Evolutionary conservation across 1,139 yeast genomes (phyloP).

Genomic region (Tardiomyces blankii): DNA sequence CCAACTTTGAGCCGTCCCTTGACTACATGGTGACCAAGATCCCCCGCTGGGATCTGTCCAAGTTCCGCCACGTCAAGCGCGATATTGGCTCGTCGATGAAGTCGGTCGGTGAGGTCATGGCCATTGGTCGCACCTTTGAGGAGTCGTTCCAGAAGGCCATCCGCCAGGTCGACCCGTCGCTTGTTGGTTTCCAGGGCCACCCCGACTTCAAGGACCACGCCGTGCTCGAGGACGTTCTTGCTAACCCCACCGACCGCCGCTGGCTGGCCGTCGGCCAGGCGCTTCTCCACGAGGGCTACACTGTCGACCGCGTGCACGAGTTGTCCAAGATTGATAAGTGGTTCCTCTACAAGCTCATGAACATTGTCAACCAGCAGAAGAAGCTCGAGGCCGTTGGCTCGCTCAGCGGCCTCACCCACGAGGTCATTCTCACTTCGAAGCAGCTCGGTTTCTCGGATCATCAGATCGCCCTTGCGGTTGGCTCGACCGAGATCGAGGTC

Average conservation of each 20-base stretch:
- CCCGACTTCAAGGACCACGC: slow-evolving; percentile 53
- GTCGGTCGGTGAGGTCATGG: slow-evolving; percentile 98
- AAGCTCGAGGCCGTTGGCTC: slow-evolving; percentile 59
- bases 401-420: slow-evolving; percentile 35
- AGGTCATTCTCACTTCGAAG: slow-evolving; percentile 73
- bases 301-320: slow-evolving; percentile 87
- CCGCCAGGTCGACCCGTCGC: slow-evolving; percentile 89
- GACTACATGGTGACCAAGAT: slow-evolving; percentile 97
- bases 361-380: slow-evolving; percentile 51
- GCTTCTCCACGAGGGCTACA: slow-evolving; percentile 78
- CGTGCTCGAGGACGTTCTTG: slow-evolving; percentile 59
- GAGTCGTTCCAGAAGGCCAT: slow-evolving; percentile 98
- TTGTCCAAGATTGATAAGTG: slow-evolving; percentile 93
- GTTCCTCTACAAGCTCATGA: slow-evolving; percentile 77
- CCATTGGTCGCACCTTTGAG: slow-evolving; percentile 95
- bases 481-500: slow-evolving; percentile 87
- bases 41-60: slow-evolving; percentile 98
- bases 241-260: slow-evolving; percentile 94
- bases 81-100: slow-evolving; percentile 91
- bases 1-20: slow-evolving; percentile 95
- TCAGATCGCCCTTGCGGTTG: slow-evolving; percentile 84
- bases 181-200: slow-evolving; percentile 80
- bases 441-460: slow-evolving; percentile 96
- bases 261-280: slow-evolving; percentile 99
- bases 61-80: slow-evolving; percentile 87